A percentile compares a stretch with the other conserved stretches of the same genome.
These are phyloP conservation scores for Apiospora phragmitis DNA, from an alignment of 2,329 filamentous ascomycete species.

Conservation along the genomic window DNA sequence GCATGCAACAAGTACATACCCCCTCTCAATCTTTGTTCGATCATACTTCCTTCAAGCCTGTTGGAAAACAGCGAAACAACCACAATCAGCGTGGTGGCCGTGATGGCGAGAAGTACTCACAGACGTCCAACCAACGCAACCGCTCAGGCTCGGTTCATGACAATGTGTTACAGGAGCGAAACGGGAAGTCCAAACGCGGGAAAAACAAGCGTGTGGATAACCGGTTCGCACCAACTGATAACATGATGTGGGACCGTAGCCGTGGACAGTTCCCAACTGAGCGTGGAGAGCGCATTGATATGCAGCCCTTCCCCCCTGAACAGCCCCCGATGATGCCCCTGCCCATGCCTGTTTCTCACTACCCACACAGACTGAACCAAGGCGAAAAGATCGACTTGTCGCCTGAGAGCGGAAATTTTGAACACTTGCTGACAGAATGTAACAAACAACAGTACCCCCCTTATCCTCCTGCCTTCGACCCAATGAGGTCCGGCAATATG, in stretches of 20 bases:
- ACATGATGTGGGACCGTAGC: slow-evolving; percentile 1
- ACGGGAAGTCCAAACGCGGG: slow-evolving; percentile 39
- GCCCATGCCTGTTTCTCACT: neutral
- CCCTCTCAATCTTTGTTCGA: slow-evolving; percentile 41
- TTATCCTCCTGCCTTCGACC: slow-evolving; percentile 50
- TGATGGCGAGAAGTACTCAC: slow-evolving; percentile 48
- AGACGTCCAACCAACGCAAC: slow-evolving; percentile 29
- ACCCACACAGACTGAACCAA: neutral
- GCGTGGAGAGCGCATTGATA: slow-evolving; percentile 13
- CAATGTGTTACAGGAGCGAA: slow-evolving; percentile 31
- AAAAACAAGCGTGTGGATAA: slow-evolving; percentile 47
- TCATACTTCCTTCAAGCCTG: slow-evolving; percentile 38
- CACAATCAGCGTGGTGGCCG: slow-evolving; percentile 38
- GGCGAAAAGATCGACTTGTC: slow-evolving; percentile 53
- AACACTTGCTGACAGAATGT: slow-evolving; percentile 66
- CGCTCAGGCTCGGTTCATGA: slow-evolving; percentile 39
- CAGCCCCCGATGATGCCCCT: neutral
- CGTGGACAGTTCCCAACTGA: slow-evolving; percentile 15
- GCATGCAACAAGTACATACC: slow-evolving; percentile 61
- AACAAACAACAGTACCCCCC: slow-evolving; percentile 58
- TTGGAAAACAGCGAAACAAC: slow-evolving; percentile 44
- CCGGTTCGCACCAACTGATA: slow-evolving; percentile 29
- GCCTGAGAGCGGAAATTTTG: slow-evolving; percentile 69
- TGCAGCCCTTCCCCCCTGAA: neutral
- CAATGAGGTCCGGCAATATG: slow-evolving; percentile 42